Base-by-base conservation (phyloP, 2,329 filamentous ascomycete genomes). In the Alternaria conjuncta region DNA sequence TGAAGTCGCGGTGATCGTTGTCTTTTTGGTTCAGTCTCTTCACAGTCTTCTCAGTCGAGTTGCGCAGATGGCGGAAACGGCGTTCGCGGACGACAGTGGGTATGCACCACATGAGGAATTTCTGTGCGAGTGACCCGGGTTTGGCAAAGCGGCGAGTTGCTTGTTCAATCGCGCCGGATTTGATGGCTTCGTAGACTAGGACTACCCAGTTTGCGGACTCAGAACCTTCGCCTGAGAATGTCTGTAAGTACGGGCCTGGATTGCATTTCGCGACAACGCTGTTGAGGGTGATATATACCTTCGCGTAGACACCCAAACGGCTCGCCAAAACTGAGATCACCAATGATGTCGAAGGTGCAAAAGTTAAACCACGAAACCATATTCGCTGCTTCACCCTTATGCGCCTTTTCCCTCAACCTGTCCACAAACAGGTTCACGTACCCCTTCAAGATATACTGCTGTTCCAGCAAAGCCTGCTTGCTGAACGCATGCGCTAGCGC, bases 401-500 rank as follows among this genome's bases (percentile, higher is more conserved):
- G 61, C 6, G 71, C 71, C 67, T 79, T 71, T 67, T 79, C 80
- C 61, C 69, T 72, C 28, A 85, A 66, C 26, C 75, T 76, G 7
- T 70, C 49, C 26, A 84, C 74, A 36, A 85, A 77, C 10, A 82
- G 64, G 50, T 80, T 73, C 20, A 82, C 78, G 65, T 84, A 83
- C 0, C 67, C 64, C 58, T 77, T 72, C 63, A 85, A 56, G 67
- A 81, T 75, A 1, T 76, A 73, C 65, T 82, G 78, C 58, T 83
- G 81, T 55, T 79, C 76, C 23, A 77, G 65, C 41, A 83, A 55
- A 2, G 80, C 80, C 60, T 79, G 78, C 50, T 81, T 77, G 6
- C 73, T 77, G 67, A 83, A 83, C 10, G 79, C 79, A 67, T 82
- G 77, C 6, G 80, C 77, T 4, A 83, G 73, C 11, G 80, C 71